Percentiles rank a stretch among this genome's conserved stretches.
These are phyloP conservation scores for Trebouxia sp. DNA, from an alignment of 139 green algal genomes.

Conservation along the genomic window DNA sequence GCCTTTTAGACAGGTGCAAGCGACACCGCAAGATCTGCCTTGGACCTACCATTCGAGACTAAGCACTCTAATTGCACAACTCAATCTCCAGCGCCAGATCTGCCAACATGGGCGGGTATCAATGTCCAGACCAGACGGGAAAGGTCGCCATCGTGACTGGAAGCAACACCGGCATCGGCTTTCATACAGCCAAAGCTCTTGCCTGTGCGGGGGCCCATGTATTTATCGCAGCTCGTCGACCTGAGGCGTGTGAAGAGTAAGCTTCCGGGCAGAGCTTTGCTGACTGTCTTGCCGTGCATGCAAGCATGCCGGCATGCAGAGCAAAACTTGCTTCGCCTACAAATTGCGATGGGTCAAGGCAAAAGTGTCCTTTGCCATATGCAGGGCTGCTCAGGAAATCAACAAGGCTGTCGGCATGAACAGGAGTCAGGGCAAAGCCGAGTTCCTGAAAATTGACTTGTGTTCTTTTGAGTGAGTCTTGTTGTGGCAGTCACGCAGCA, in stretches of 20 bases:
- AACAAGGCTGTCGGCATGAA: conserved; percentile 16
- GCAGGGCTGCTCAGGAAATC: conserved; percentile 5
- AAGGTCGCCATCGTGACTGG: neutral
- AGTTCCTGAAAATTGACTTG: conserved; percentile 45
- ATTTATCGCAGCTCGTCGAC: neutral
- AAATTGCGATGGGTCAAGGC: too few species aligned
- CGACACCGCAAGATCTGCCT: too few species aligned
- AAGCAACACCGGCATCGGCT: conserved; percentile 1
- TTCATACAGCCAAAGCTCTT: neutral
- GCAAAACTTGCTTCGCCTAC: too few species aligned
- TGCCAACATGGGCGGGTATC: neutral
- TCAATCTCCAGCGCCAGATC: neutral
- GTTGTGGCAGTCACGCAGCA: neutral
- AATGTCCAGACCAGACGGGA: neutral
- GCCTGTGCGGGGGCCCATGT: conserved; percentile 9
- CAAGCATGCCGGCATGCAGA: neutral
- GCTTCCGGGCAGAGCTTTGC: neutral
- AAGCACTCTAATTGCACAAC: neutral
- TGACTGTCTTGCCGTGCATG: neutral
- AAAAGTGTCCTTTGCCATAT: neutral
- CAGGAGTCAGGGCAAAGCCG: conserved; percentile 30
- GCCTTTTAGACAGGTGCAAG: too few species aligned
- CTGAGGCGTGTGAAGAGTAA: conserved; percentile 3
- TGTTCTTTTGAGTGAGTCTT: conserved; percentile 20
- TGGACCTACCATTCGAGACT: too few species aligned